Evolutionary conservation across 202 grass and related monocot species (phyloP), one percentile per base, ranked within the genome.

Genomic region (Musa balbisiana): DNA sequence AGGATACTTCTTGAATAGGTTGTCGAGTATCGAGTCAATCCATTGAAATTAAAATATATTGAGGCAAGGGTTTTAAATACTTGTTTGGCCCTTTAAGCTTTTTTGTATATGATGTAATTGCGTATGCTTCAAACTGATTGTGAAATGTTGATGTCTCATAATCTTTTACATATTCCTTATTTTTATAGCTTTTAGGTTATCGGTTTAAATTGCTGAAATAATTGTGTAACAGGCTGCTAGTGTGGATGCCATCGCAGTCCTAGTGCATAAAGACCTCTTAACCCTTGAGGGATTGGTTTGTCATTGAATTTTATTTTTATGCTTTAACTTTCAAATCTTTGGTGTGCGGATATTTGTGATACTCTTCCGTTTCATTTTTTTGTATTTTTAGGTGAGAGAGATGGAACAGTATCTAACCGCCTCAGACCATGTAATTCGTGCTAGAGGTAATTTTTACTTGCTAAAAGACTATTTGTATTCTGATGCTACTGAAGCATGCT

Each of bases 341-440:
- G 29, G 51, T 51, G 25, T 20, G 12, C 50, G 11, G 0, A 82
- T 74, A 51, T 71, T 11, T 11, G 62, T 64, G 60, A 9, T 66
- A 8, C 17, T 67, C 9, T 27, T 76, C 33, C 33, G 26, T 87
- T 25, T 78, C 51, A 75, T 67, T 68, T 52, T 69, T 9, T 72
- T 83, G 43, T 53, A 76, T 64, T 51, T 84, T 74, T 72, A 97
- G 93, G 90, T 97, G 21, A 87, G 71, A 54, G 89, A 91, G 73
- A 93, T 97, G 93, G 90, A 89, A 62, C 87, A 89, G 88, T 97
- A 97, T 81, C 78, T 97, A 77, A 97, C 93, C 4, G 91, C 90
- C 9, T 82, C 81, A 67, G 90, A 97, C 68, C 76, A 97, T 79
- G 77, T 84, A 68, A 70, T 97, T 66, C 85, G 93, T 83, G 85